Evolutionary conservation across 176 grass and related monocot genomes (phyloP).

Genomic region (bread wheat (Triticum aestivum)): DNA sequence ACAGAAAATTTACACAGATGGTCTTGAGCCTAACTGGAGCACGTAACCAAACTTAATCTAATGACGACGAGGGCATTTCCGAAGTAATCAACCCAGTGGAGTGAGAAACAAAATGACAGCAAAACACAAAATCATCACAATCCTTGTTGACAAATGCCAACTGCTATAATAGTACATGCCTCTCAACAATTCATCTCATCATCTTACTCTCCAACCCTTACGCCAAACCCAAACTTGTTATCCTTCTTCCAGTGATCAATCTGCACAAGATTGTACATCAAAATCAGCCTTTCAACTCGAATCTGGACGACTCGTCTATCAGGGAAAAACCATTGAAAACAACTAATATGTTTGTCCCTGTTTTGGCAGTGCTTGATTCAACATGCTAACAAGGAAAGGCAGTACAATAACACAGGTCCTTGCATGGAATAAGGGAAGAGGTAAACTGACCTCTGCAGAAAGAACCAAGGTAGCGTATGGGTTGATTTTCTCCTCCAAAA

Average conservation of each 20-base stretch:
- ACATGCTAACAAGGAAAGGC: neutral
- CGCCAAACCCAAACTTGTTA: conserved; percentile 80
- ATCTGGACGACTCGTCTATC: neutral
- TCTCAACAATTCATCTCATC: neutral
- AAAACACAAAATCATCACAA: conserved; percentile 3
- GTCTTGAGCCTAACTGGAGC: neutral
- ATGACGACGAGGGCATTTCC: neutral
- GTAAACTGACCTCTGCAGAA: conserved; percentile 73
- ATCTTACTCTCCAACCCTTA: conserved; percentile 61
- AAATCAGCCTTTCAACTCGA: conserved; percentile 7
- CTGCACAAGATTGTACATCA: conserved; percentile 44
- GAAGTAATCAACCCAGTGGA: neutral
- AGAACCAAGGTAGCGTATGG: conserved; percentile 36
- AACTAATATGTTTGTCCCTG: neutral
- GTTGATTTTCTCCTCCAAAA: conserved; percentile 49
- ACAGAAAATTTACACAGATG: neutral
- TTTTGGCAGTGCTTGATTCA: neutral
- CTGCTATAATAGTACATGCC: conserved; percentile 25
- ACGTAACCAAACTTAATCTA: neutral
- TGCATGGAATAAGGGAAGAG: conserved; percentile 1
- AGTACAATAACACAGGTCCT: neutral
- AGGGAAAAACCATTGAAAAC: neutral
- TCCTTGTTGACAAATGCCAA: conserved; percentile 37
- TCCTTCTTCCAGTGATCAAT: conserved; percentile 79
- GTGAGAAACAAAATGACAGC: conserved; percentile 10